A percentile compares a stretch with the other conserved stretches of the same genome.
phyloP scores from a whole-genome alignment of 1,139 yeast genomes.

The Lodderomyces orthopsilosis region DNA sequence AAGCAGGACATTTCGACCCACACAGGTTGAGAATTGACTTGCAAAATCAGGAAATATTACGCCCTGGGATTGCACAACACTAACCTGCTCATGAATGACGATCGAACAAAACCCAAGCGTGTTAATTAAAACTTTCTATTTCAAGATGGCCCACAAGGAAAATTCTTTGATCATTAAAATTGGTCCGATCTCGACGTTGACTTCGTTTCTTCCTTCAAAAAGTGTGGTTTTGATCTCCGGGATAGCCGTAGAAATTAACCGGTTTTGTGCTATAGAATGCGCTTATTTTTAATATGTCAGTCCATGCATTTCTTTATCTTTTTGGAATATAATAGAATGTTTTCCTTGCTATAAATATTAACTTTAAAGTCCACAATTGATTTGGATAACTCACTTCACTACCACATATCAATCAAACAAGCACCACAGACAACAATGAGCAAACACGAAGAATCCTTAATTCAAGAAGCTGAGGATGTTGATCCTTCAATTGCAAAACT shows the following conservation, averaged over 20 bases:
- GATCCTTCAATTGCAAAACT: constrained; percentile 21
- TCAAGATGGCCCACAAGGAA: too few species aligned
- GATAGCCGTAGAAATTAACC: not conserved
- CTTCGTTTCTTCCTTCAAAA: too few species aligned
- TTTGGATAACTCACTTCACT: not conserved
- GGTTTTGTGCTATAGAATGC: not conserved
- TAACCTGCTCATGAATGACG: too few species aligned
- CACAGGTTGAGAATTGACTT: too few species aligned
- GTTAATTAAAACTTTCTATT: too few species aligned
- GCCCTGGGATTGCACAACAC: too few species aligned
- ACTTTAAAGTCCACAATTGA: not conserved
- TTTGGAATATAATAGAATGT: not conserved
- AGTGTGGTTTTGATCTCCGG: too few species aligned
- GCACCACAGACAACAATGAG: not conserved
- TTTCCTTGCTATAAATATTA: not conserved
- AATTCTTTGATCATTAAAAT: too few species aligned
- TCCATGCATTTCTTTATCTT: not conserved
- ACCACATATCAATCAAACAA: not conserved
- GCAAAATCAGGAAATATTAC: too few species aligned
- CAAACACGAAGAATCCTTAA: constrained; percentile 17
- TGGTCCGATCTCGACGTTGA: too few species aligned
- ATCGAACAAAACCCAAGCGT: too few species aligned
- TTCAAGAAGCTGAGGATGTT: constrained; percentile 19
- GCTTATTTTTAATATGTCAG: not conserved
- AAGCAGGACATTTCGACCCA: too few species aligned